Evolutionary conservation across 2,329 filamentous ascomycete species (phyloP).

Genomic region (Cladosporium oxysporum): DNA sequence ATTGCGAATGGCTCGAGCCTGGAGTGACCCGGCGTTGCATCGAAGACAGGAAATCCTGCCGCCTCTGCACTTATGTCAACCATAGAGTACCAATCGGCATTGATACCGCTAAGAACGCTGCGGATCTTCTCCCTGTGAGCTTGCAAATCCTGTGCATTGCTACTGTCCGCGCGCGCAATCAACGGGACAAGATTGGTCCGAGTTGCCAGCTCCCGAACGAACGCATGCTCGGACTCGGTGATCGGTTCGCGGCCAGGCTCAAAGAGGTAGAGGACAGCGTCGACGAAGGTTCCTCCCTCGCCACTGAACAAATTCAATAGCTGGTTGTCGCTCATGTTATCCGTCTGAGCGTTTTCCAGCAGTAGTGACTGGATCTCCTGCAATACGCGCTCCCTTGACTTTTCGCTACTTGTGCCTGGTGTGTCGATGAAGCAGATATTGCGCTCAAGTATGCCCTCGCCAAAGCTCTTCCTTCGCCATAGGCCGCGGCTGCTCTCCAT

Average conservation of each 20-base stretch:
- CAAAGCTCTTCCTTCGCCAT: constrained; percentile 67
- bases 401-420: constrained; percentile 62
- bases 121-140: not conserved
- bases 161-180: constrained; percentile 73
- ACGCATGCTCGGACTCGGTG: constrained; percentile 22
- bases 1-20: constrained; percentile 64
- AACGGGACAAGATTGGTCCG: constrained; percentile 85
- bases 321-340: constrained; percentile 69
- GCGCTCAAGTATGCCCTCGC: constrained; percentile 78
- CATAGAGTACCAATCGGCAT: constrained; percentile 19
- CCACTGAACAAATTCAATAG: constrained; percentile 76
- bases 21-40: not conserved
- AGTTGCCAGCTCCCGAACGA: constrained; percentile 53
- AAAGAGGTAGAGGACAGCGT: constrained; percentile 82
- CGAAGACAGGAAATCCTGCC: constrained; percentile 8
- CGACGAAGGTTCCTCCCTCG: constrained; percentile 79
- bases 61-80: constrained; percentile 15
- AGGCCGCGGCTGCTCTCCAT: constrained; percentile 65
- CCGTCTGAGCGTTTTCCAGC: constrained; percentile 51
- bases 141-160: constrained; percentile 19
- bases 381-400: constrained; percentile 57
- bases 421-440: constrained; percentile 95
- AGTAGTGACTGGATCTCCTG: constrained; percentile 11
- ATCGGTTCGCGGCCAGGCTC: constrained; percentile 52
- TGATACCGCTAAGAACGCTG: constrained; percentile 1